Percentiles rank a stretch among this genome's conserved stretches.
These are phyloP conservation scores for Ephemerocybe angulata DNA, from an alignment of 768 basidiomycete genomes.

Conservation along the genomic window DNA sequence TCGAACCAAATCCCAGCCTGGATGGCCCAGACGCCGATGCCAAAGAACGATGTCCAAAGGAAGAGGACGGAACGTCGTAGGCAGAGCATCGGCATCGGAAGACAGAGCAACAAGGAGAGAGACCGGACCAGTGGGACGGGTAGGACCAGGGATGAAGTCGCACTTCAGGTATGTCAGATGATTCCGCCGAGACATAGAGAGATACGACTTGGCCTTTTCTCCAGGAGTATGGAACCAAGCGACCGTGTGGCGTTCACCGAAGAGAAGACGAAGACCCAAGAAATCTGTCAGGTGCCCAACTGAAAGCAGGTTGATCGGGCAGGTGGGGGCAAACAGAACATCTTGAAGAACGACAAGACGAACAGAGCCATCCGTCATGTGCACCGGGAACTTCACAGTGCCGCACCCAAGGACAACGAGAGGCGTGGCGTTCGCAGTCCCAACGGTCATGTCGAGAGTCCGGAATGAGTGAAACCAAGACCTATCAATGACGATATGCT, in stretches of 20 bases:
- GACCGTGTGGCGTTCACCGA: neutral
- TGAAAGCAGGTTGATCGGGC: slow-evolving; percentile 21
- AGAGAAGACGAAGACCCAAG: neutral
- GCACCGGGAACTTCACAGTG: slow-evolving; percentile 4
- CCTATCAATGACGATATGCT: slow-evolving; percentile 17
- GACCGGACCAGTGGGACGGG: slow-evolving; percentile 4
- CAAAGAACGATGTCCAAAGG: slow-evolving; percentile 9
- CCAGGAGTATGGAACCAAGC: neutral
- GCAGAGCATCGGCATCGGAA: neutral
- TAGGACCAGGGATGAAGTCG: neutral
- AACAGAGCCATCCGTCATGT: slow-evolving; percentile 1
- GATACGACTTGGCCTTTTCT: neutral
- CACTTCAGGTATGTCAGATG: no score
- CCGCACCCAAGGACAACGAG: slow-evolving; percentile 11
- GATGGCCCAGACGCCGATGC: slow-evolving; percentile 26
- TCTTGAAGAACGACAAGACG: slow-evolving; percentile 11
- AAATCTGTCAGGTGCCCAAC: no score
- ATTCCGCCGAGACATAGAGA: no score
- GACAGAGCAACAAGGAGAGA: neutral
- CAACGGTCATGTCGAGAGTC: slow-evolving; percentile 3
- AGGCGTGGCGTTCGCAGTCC: slow-evolving; percentile 20
- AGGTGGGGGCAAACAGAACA: slow-evolving; percentile 23
- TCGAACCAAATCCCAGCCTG: slow-evolving; percentile 16
- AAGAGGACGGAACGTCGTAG: neutral
- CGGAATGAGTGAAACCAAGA: slow-evolving; percentile 15